phyloP scores from a whole-genome alignment of 495 filamentous ascomycete genomes.

The Aspergillus diversus region DNA sequence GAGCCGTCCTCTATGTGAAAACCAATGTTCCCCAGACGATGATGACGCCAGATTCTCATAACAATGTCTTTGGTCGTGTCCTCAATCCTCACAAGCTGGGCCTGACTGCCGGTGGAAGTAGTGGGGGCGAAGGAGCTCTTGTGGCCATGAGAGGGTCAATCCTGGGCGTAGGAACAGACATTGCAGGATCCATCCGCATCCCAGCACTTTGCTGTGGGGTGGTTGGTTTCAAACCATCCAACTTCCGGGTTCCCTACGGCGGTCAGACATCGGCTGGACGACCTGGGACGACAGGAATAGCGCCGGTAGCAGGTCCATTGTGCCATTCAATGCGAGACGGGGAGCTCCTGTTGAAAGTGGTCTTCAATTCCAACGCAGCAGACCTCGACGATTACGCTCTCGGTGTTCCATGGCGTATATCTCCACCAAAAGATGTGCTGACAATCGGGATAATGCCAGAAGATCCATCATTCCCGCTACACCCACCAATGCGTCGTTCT shows the following conservation, averaged over 20 bases:
- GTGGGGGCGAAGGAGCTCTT: conserved; percentile 67
- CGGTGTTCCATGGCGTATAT: conserved; percentile 19
- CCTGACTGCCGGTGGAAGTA: conserved; percentile 59
- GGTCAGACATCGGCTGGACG: conserved; percentile 43
- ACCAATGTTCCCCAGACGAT: conserved; percentile 60
- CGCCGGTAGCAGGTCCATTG: conserved; percentile 36
- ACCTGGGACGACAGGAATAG: conserved; percentile 47
- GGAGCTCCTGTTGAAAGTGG: conserved; percentile 33
- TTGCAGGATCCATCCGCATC: conserved; percentile 63
- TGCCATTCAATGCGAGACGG: conserved; percentile 37
- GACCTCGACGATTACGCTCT: conserved; percentile 17
- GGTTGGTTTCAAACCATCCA: conserved; percentile 64
- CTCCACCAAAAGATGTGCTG: conserved; percentile 20
- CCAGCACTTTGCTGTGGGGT: conserved; percentile 66
- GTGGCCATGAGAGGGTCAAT: conserved; percentile 59
- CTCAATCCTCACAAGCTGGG: conserved; percentile 57
- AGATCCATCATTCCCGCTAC: conserved; percentile 54
- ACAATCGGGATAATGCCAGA: conserved; percentile 55
- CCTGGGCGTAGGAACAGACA: conserved; percentile 68
- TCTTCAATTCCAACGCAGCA: conserved; percentile 17
- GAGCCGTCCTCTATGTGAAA: conserved; percentile 61
- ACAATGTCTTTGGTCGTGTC: conserved; percentile 46
- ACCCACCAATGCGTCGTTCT: neutral
- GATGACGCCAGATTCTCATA: conserved; percentile 46
- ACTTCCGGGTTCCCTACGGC: conserved; percentile 51